A percentile compares a stretch with the other conserved stretches of the same genome.
Conservation (phyloP, 768 basidiomycete genomes). For the Panaeolus papilionaceus region DNA sequence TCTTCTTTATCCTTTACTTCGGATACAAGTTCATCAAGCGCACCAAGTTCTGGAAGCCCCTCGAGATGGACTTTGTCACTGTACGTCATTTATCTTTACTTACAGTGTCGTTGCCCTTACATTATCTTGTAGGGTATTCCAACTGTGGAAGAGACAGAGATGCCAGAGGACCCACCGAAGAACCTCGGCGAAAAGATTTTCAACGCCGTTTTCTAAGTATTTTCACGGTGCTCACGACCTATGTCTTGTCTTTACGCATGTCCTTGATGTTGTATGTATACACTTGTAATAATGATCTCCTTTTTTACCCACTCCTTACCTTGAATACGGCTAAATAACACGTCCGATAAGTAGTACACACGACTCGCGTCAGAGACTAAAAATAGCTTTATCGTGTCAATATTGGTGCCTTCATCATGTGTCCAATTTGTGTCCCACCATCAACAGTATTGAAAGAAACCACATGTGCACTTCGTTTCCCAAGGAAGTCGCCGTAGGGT, state of each 20-base stretch:
- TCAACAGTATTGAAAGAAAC: neutral
- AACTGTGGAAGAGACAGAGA: conserved; percentile 70
- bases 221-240: neutral
- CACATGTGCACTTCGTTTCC: neutral
- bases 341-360: neutral
- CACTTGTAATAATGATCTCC: conserved; percentile 7
- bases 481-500: conserved; percentile 41
- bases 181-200: conserved; percentile 59
- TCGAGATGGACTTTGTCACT: conserved; percentile 77
- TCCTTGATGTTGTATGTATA: neutral
- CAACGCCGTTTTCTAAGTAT: conserved; percentile 53
- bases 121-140: conserved; percentile 60
- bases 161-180: conserved; percentile 53
- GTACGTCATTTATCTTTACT: conserved; percentile 39
- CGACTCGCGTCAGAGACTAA: neutral
- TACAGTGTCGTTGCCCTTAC: neutral
- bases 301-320: neutral
- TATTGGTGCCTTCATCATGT: neutral
- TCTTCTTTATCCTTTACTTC: conserved; percentile 49
- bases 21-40: conserved; percentile 49
- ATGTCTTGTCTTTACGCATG: neutral
- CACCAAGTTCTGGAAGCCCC: conserved; percentile 56
- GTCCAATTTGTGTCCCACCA: neutral
- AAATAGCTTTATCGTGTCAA: conserved; percentile 3
- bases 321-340: neutral